phyloP scores from a whole-genome alignment of 78 protist genomes.

The Planoprotostelium fungivorum region DNA sequence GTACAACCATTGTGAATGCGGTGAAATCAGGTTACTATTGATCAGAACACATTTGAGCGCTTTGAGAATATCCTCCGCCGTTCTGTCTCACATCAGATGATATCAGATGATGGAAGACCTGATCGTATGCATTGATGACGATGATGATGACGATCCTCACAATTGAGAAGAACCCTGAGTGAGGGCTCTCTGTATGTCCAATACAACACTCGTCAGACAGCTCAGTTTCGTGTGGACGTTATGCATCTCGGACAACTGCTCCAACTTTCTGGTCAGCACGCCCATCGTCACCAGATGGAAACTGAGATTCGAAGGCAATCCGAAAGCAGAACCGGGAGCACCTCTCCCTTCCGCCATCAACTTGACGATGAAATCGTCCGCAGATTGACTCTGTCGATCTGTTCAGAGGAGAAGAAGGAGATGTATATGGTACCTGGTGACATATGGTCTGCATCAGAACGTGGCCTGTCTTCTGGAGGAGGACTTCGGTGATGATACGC shows the following conservation, averaged over 20 bases:
- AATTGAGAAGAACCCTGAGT: neutral
- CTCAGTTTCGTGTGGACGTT: neutral
- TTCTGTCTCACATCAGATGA: neutral
- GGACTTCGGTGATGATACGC: neutral
- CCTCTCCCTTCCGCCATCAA: neutral
- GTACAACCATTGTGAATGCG: neutral
- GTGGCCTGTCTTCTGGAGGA: neutral
- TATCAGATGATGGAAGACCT: too few relatives aligned
- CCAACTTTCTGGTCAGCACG: neutral
- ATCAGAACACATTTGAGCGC: neutral
- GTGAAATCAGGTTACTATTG: neutral
- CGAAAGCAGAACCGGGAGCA: neutral
- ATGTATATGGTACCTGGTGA: too few relatives aligned
- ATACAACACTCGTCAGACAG: neutral
- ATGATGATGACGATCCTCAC: neutral
- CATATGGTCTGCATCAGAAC: neutral
- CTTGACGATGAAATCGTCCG: neutral
- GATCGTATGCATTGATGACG: too few relatives aligned
- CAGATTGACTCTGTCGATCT: neutral
- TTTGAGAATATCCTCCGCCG: neutral
- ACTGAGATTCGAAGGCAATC: neutral
- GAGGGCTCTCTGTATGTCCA: neutral
- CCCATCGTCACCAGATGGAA: neutral
- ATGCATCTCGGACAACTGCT: neutral
- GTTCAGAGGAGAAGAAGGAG: neutral